phyloP scores from a whole-genome alignment of 2,329 filamentous ascomycete species.

The Monosporascus sp. region DNA sequence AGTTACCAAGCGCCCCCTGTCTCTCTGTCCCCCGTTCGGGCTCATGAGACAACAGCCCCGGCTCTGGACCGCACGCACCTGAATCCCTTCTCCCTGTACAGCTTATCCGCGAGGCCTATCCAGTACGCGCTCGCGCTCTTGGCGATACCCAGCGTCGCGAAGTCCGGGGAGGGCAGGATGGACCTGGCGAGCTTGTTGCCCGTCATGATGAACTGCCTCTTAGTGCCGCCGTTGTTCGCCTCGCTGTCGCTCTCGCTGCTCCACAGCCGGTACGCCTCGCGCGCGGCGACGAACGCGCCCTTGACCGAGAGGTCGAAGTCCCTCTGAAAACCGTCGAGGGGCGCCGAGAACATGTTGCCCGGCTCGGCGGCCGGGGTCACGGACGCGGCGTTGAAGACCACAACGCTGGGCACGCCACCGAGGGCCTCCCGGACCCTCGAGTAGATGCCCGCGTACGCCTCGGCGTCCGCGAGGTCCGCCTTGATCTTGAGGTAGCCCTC shows the following conservation, averaged over 20 bases:
- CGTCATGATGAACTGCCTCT: slow-evolving; percentile 1
- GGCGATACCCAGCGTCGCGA: background rate
- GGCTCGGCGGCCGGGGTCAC: background rate
- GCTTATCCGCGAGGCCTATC: slow-evolving; percentile 1
- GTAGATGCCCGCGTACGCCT: background rate
- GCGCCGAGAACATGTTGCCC: slow-evolving; percentile 1
- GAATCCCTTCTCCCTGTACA: slow-evolving; percentile 1
- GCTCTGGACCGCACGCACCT: background rate
- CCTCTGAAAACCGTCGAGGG: background rate
- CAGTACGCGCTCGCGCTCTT: slow-evolving; percentile 1
- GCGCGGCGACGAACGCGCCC: background rate
- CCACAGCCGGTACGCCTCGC: slow-evolving; percentile 2
- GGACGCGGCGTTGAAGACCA: slow-evolving; percentile 1
- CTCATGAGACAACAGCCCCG: too few relatives aligned
- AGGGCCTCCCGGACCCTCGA: background rate
- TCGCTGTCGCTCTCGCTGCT: background rate
- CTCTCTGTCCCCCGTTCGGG: background rate
- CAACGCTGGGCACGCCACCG: background rate
- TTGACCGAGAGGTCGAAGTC: background rate
- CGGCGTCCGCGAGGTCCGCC: slow-evolving; percentile 1
- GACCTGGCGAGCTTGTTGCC: background rate
- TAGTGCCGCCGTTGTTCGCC: background rate
- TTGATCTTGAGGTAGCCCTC: slow-evolving; percentile 1
- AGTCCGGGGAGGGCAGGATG: background rate
- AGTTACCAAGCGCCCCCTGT: background rate